These are phyloP conservation scores for Ambrosia artemisiifolia DNA, from an alignment of 129 eudicot genomes.

Conservation along the genomic window DNA sequence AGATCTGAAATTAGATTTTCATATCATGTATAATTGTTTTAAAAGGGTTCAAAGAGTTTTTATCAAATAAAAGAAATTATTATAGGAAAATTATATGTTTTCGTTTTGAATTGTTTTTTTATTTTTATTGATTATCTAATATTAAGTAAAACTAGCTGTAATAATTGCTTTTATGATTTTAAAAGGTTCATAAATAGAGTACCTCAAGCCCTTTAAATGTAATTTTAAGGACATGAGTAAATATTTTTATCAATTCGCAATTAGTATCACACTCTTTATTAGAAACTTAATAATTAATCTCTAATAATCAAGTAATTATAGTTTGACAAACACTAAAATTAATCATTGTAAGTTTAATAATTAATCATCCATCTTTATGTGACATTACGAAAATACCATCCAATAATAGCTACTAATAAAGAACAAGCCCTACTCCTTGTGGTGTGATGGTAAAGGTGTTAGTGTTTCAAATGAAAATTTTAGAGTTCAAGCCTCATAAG, in stretches of 20 bases:
- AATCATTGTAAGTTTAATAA: background rate
- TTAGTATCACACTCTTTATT: background rate
- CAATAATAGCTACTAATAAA: slow-evolving; percentile 6
- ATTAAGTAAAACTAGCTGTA: background rate
- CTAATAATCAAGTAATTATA: background rate
- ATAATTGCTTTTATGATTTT: background rate
- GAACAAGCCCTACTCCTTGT: too few relatives aligned
- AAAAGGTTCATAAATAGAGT: background rate
- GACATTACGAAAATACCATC: background rate
- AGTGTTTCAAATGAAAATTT: too few relatives aligned
- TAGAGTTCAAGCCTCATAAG: too few relatives aligned
- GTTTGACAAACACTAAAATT: background rate
- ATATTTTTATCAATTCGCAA: background rate
- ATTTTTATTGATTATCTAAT: background rate
- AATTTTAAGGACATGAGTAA: background rate
- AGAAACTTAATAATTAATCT: background rate
- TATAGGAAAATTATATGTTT: background rate
- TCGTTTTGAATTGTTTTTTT: background rate
- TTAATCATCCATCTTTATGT: background rate
- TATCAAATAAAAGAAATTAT: background rate
- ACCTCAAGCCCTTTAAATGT: background rate
- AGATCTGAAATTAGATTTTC: background rate
- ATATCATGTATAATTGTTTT: background rate
- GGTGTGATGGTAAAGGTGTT: too few relatives aligned
- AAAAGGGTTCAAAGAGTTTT: too few relatives aligned